Evolutionary conservation across 345 rosid genomes (phyloP), one percentile per base, ranked within the genome.

Genomic region (Salix brachista): DNA sequence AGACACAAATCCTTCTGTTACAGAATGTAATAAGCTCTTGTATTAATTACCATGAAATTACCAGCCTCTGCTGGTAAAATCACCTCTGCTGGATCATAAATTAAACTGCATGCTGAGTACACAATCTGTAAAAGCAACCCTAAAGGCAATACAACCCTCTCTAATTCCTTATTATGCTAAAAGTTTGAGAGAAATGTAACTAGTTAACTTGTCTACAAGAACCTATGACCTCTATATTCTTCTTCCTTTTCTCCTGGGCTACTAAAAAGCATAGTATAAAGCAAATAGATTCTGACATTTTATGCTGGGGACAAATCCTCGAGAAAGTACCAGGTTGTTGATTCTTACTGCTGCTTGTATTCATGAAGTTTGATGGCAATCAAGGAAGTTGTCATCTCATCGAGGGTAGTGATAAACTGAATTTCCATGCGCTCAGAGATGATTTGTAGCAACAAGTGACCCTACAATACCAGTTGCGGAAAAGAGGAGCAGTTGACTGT

Each of bases 131-230:
- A 75, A 73, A 69, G 69, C 28, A 71, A 72, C 71, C 68, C 84
- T 83, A 88, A 70, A 46, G 48, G 34, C 82, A 78, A 36, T 46
- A 8, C 44, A 69, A 56, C 78, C 66, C 75, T 78, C 60, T 75
- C 87, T 86, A 83, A 70, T 84, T 78, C 72, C 77, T 85, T 87
- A 83, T 88, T 84, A 70, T 75, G 78, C 91, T 85, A 90, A 60
- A 77, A 84, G 84, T 72, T 84, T 82, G 80, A 62, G 80, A 81
- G 54, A 78, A 36, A 78, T 80, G 79, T 80, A 83, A 75, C 83
- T 84, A 87, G 73, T 65, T 79, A 61, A 72, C 58, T 18, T 54
- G 67, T 30, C 91, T 89, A 89, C 83, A 84, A 88, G 86, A 83
- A 84, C 80, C 89, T 88, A 89, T 76, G 75, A 80, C 26, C 83